Evolutionary conservation across 1,284 basidiomycete genomes (phyloP).

Genomic region (Ganoderma resinaceum): DNA sequence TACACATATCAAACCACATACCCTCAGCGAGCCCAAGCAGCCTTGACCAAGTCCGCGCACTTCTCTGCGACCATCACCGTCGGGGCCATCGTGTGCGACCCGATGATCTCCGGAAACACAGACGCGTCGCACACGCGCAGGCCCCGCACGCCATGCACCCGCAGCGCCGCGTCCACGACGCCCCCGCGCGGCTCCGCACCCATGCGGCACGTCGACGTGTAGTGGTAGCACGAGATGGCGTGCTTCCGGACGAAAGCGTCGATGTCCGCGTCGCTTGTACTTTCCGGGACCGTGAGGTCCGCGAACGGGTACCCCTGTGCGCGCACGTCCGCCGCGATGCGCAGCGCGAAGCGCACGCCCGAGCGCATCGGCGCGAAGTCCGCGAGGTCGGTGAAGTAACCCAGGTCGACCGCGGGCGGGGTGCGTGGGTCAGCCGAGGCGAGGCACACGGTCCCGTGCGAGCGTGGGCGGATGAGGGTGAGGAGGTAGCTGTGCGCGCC

Average conservation of each 20-base stretch:
- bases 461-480: conserved; percentile 41
- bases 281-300: conserved; percentile 39
- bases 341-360: conserved; percentile 35
- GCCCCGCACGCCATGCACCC: conserved; percentile 53
- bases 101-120: conserved; percentile 46
- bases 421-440: conserved; percentile 41
- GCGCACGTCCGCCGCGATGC: conserved; percentile 40
- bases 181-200: conserved; percentile 42
- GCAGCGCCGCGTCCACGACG: conserved; percentile 57
- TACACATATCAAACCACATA: background rate
- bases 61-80: conserved; percentile 46
- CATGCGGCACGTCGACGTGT: conserved; percentile 48
- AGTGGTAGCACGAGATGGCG: conserved; percentile 41
- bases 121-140: conserved; percentile 50
- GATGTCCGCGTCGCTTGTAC: conserved; percentile 32
- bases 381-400: conserved; percentile 35
- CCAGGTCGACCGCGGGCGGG: conserved; percentile 40
- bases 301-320: conserved; percentile 41
- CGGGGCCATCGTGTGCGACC: conserved; percentile 47
- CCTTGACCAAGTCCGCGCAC: conserved; percentile 34
- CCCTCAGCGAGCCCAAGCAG: background rate
- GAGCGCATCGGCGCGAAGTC: conserved; percentile 38
- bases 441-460: conserved; percentile 42
- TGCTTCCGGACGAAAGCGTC: conserved; percentile 30
- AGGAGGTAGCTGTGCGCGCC: conserved; percentile 39